These are phyloP conservation scores for Fraxinus anomala DNA, from an alignment of 257 asterid species.

Conservation along the genomic window DNA sequence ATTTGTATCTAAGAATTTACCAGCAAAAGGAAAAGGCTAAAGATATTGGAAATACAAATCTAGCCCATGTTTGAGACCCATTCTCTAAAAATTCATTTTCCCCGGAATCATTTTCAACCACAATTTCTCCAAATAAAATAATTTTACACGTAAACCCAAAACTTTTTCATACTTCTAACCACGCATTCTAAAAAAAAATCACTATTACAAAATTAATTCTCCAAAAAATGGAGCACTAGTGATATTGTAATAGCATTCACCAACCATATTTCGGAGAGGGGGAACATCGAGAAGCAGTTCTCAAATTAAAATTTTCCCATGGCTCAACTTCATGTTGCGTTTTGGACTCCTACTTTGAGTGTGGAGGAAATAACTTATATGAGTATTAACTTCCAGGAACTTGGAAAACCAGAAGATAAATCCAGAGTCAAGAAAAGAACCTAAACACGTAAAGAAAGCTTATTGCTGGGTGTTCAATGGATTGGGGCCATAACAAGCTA, in stretches of 20 bases:
- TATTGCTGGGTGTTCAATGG: neutral
- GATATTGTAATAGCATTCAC: neutral
- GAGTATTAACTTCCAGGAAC: neutral
- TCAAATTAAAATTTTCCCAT: neutral
- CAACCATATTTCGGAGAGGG: neutral
- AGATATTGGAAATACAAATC: neutral
- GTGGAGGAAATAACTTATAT: neutral
- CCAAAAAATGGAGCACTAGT: neutral
- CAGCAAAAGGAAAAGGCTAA: constrained; percentile 8
- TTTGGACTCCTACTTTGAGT: neutral
- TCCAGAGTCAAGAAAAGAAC: neutral
- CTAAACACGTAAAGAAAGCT: neutral
- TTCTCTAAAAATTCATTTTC: too few species aligned
- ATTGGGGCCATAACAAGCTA: neutral
- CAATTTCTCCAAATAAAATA: too few species aligned
- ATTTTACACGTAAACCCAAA: too few species aligned
- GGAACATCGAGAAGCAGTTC: neutral
- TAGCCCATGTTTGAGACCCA: too few species aligned
- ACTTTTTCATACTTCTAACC: too few species aligned
- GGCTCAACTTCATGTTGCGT: neutral
- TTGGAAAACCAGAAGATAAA: neutral
- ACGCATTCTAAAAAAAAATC: too few species aligned
- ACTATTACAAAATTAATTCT: too few species aligned
- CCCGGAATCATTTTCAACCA: too few species aligned
- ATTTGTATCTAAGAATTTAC: constrained; percentile 1